Conservation (phyloP, 225 moss, liverwort and hornwort genomes). For the Rhytidiadelphus loreus region DNA sequence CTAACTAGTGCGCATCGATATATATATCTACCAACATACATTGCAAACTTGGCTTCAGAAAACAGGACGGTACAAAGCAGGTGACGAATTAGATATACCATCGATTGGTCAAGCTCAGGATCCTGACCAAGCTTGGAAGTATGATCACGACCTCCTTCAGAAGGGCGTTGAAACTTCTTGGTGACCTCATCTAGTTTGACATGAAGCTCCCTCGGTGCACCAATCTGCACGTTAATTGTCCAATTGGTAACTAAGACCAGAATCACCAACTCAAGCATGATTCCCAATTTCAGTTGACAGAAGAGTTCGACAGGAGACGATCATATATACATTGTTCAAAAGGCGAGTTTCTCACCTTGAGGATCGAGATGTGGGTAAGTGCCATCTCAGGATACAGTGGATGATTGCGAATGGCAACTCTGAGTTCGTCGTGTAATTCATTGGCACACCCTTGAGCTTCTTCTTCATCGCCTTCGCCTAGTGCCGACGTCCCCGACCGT, state of each 20-base stretch:
- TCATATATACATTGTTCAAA: neutral
- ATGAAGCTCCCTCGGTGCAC: slow-evolving; percentile 13
- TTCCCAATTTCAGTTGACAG: too few relatives aligned
- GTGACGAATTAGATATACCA: neutral
- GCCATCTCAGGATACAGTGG: slow-evolving; percentile 16
- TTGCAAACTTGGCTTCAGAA: neutral
- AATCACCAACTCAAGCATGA: neutral
- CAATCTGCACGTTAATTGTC: neutral
- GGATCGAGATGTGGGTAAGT: slow-evolving; percentile 4
- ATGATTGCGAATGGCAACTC: slow-evolving; percentile 9
- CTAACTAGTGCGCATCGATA: too few relatives aligned
- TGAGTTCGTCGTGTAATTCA: neutral
- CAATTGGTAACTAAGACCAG: neutral
- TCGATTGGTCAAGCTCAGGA: slow-evolving; percentile 13
- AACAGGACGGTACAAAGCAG: neutral
- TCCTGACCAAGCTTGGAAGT: slow-evolving; percentile 6
- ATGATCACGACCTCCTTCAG: neutral
- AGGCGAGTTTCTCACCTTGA: neutral
- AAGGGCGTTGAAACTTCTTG: neutral
- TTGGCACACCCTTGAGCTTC: neutral
- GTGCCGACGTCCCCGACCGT: neutral
- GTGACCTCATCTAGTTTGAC: slow-evolving; percentile 1
- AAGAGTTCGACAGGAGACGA: neutral
- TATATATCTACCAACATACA: too few relatives aligned
- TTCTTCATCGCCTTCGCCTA: neutral